Percentiles rank a stretch among this genome's conserved stretches.
Evolutionary conservation across 345 rosid genomes (phyloP).

Genomic region (Eucalyptus lansdowneana): DNA sequence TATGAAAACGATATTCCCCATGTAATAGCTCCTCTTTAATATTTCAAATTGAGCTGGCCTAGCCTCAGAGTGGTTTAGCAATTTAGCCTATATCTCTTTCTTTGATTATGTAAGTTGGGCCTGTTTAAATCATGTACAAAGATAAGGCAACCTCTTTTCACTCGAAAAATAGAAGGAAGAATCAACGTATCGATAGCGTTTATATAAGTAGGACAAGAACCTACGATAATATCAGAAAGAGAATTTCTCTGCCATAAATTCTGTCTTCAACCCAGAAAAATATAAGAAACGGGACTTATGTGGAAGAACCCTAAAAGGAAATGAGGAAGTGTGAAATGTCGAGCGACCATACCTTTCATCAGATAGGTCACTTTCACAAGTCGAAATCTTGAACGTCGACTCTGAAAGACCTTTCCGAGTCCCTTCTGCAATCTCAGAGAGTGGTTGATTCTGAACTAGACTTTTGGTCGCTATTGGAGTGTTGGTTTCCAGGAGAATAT

Average conservation of each 20-base stretch:
- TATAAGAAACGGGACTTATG: not conserved
- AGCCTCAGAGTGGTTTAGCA: not conserved
- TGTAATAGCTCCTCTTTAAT: not conserved
- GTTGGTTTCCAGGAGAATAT: slow-evolving; percentile 42
- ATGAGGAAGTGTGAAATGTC: not conserved
- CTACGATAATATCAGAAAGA: not conserved
- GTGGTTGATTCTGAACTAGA: slow-evolving; percentile 16
- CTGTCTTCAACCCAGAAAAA: not conserved
- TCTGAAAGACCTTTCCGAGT: slow-evolving; percentile 40
- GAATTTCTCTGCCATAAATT: not conserved
- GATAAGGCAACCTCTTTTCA: not conserved
- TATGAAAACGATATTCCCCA: not conserved
- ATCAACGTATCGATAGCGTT: not conserved
- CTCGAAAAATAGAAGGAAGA: not conserved
- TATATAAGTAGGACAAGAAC: not conserved
- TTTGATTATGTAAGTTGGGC: not conserved
- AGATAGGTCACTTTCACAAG: slow-evolving; percentile 30
- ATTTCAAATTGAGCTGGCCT: not conserved
- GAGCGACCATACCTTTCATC: slow-evolving; percentile 35
- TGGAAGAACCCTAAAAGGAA: not conserved
- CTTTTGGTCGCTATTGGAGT: slow-evolving; percentile 16
- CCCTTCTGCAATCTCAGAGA: slow-evolving; percentile 20
- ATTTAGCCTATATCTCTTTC: not conserved
- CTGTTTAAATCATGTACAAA: not conserved
- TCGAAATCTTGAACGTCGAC: slow-evolving; percentile 48